A percentile compares a stretch with the other conserved stretches of the same genome.
phyloP scores from a whole-genome alignment of 345 rosid species.

The Salix viminalis region DNA sequence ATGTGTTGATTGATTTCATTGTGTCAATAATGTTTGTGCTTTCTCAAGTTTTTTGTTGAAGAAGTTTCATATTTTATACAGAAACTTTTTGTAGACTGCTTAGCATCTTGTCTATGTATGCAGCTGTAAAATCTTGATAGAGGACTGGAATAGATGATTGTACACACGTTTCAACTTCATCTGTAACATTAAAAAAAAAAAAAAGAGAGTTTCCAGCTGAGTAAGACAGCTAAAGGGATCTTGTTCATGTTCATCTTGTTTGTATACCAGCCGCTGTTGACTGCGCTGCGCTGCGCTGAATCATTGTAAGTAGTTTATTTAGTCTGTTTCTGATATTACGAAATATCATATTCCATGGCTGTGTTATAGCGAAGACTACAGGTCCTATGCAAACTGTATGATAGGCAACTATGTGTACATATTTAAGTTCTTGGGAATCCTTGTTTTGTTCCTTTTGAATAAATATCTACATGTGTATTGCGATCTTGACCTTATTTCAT shows the following conservation, averaged over 20 bases:
- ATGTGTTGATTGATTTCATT: not conserved
- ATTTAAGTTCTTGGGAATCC: not conserved
- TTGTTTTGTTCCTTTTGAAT: not conserved
- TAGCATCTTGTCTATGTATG: constrained; percentile 7
- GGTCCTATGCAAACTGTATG: not conserved
- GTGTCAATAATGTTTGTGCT: not conserved
- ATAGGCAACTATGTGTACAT: not conserved
- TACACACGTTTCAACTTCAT: constrained; percentile 2
- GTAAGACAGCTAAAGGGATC: constrained; percentile 15
- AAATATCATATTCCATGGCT: not conserved
- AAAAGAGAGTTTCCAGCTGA: not conserved
- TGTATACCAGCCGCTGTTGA: not conserved
- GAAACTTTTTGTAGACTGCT: not conserved
- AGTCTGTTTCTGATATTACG: not conserved
- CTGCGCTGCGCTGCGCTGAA: not conserved
- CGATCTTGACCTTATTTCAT: not conserved
- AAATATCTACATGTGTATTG: not conserved
- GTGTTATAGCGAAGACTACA: not conserved
- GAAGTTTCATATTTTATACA: not conserved
- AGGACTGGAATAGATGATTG: constrained; percentile 1
- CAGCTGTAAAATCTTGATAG: not conserved
- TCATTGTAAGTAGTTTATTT: not conserved
- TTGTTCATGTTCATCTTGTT: constrained; percentile 8
- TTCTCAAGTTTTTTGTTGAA: not conserved
- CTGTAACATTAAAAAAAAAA: not conserved